phyloP scores from a whole-genome alignment of 768 basidiomycete species.

The Hydnomerulius pinastri region DNA sequence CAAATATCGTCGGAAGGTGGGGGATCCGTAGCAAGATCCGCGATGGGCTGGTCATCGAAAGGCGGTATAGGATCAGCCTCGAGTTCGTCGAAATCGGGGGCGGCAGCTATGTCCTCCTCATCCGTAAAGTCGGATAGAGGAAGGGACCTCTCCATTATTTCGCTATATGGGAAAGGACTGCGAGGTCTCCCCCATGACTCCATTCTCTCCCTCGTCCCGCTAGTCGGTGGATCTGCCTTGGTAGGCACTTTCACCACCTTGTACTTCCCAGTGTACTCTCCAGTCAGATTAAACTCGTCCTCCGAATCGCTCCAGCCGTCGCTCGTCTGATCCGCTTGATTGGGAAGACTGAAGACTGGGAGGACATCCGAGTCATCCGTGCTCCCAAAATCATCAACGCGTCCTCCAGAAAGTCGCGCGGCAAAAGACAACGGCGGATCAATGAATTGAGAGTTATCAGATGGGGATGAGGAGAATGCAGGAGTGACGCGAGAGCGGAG shows the following conservation, averaged over 20 bases:
- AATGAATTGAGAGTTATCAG: slow-evolving; percentile 2
- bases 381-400: neutral
- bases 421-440: slow-evolving; percentile 16
- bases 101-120: neutral
- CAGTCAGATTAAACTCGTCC: slow-evolving; percentile 38
- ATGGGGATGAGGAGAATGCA: slow-evolving; percentile 35
- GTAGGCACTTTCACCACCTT: slow-evolving; percentile 56
- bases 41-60: slow-evolving; percentile 9
- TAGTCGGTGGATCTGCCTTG: slow-evolving; percentile 67
- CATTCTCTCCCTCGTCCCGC: slow-evolving; percentile 48
- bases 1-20: slow-evolving; percentile 18
- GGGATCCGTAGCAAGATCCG: slow-evolving; percentile 26
- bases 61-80: neutral
- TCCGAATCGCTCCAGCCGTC: slow-evolving; percentile 31
- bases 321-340: slow-evolving; percentile 1
- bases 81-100: neutral
- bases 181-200: slow-evolving; percentile 70
- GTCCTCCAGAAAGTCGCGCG: slow-evolving; percentile 20
- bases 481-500: slow-evolving; percentile 39
- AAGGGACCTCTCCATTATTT: slow-evolving; percentile 33
- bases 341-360: slow-evolving; percentile 17
- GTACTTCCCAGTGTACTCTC: slow-evolving; percentile 72
- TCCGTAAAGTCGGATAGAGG: slow-evolving; percentile 13
- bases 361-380: slow-evolving; percentile 10
- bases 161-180: slow-evolving; percentile 60